Evolutionary conservation across 345 rosid species (phyloP).

Genomic region (Melastoma malabathricum): DNA sequence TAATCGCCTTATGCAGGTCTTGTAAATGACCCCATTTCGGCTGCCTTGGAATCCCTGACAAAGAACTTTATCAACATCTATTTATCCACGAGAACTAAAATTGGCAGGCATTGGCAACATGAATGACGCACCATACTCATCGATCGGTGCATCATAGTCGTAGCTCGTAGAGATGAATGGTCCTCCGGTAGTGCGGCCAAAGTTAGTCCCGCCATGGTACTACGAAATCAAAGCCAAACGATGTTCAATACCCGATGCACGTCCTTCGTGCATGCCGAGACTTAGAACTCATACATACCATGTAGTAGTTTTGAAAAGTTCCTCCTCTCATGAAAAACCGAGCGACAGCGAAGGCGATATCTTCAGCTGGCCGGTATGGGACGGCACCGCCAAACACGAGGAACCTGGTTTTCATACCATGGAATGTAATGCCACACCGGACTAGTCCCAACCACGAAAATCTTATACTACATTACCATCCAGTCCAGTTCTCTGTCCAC

Average conservation of each 20-base stretch:
- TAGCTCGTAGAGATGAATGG: slow-evolving; percentile 89
- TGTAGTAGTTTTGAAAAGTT: slow-evolving; percentile 92
- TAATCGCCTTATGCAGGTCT: slow-evolving; percentile 82
- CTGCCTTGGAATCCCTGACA: slow-evolving; percentile 63
- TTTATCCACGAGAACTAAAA: not conserved
- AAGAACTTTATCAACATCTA: slow-evolving; percentile 3
- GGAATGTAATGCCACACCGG: not conserved
- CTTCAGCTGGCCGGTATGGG: slow-evolving; percentile 89
- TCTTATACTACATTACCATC: slow-evolving; percentile 40
- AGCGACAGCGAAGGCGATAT: slow-evolving; percentile 86
- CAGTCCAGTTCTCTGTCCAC: slow-evolving; percentile 98
- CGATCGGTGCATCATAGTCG: slow-evolving; percentile 95
- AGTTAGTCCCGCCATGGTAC: slow-evolving; percentile 98
- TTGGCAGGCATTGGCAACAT: not conserved
- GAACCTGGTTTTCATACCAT: slow-evolving; percentile 32
- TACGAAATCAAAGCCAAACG: slow-evolving; percentile 17
- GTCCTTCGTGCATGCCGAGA: not conserved
- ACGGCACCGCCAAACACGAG: slow-evolving; percentile 59
- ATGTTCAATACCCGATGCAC: not conserved
- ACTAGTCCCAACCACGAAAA: too few relatives aligned
- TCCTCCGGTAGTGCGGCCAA: slow-evolving; percentile 69
- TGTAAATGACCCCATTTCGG: slow-evolving; percentile 96
- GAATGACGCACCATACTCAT: slow-evolving; percentile 64
- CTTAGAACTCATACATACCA: slow-evolving; percentile 24
- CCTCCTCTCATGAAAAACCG: slow-evolving; percentile 89